Evolutionary conservation across 345 rosid genomes (phyloP).

Genomic region (Conringia planisiliqua): DNA sequence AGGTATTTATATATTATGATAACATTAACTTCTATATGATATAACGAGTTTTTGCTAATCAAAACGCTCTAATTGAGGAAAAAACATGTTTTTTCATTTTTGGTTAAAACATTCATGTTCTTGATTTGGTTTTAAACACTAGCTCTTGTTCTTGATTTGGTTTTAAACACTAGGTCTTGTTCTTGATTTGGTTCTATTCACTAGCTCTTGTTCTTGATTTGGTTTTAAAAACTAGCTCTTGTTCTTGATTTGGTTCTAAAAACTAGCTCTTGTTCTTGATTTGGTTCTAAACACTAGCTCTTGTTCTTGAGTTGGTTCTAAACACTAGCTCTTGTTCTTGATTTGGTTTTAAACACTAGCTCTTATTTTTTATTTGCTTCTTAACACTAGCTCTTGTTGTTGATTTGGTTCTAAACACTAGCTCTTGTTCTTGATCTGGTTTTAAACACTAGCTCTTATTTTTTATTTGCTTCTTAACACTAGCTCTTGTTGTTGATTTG

Average conservation of each 20-base stretch:
- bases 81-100: background rate
- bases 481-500: no score
- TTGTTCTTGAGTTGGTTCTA: slow-evolving; percentile 1
- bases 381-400: no score
- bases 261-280: background rate
- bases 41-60: background rate
- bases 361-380: no score
- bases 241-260: background rate
- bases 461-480: background rate
- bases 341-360: no score
- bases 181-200: no score
- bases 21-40: background rate
- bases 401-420: background rate
- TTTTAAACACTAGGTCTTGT: no score
- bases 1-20: slow-evolving; percentile 26
- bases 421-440: no score
- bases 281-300: background rate
- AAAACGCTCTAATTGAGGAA: background rate
- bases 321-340: background rate
- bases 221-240: background rate
- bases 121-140: no score
- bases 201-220: no score
- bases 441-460: background rate
- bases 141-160: no score
- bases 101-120: background rate